Evolutionary conservation across 805 yeast species (phyloP).

Genomic region (Schwanniomyces pseudopolymorphus): DNA sequence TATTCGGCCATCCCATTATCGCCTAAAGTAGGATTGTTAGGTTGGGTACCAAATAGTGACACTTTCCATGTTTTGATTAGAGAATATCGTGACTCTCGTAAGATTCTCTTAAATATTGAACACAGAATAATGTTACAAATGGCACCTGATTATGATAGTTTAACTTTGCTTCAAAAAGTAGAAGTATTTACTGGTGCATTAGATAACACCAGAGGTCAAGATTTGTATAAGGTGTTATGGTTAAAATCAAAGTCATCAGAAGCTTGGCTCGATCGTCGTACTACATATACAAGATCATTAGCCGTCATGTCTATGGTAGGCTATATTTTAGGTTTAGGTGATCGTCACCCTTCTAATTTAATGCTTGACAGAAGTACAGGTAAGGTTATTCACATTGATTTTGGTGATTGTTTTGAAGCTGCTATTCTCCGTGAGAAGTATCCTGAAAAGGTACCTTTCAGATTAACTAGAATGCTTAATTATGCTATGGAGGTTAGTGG

Average conservation of each 20-base stretch:
- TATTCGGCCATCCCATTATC: constrained; percentile 94
- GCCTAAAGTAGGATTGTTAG: constrained; percentile 93
- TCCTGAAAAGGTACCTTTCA: constrained; percentile 97
- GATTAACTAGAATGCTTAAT: constrained; percentile 94
- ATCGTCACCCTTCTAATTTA: constrained; percentile 94
- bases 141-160: constrained; percentile 94
- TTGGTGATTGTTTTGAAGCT: constrained; percentile 99
- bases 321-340: constrained; percentile 93
- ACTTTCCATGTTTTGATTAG: constrained; percentile 91
- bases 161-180: constrained; percentile 86
- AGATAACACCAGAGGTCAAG: constrained; percentile 95
- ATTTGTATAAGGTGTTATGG: constrained; percentile 93
- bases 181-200: constrained; percentile 96
- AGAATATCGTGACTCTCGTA: constrained; percentile 89
- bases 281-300: constrained; percentile 90
- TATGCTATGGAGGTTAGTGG: constrained; percentile 99
- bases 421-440: constrained; percentile 94
- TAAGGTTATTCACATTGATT: constrained; percentile 94
- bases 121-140: constrained; percentile 94
- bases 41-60: constrained; percentile 98
- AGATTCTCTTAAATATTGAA: constrained; percentile 85
- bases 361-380: constrained; percentile 95
- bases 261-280: constrained; percentile 96
- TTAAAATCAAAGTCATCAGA: constrained; percentile 93
- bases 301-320: constrained; percentile 99